Percentiles rank a stretch among this genome's conserved stretches.
These are phyloP conservation scores for Coemansia sp. DNA, from an alignment of 192 early-diverging fungal genomes.

Conservation along the genomic window DNA sequence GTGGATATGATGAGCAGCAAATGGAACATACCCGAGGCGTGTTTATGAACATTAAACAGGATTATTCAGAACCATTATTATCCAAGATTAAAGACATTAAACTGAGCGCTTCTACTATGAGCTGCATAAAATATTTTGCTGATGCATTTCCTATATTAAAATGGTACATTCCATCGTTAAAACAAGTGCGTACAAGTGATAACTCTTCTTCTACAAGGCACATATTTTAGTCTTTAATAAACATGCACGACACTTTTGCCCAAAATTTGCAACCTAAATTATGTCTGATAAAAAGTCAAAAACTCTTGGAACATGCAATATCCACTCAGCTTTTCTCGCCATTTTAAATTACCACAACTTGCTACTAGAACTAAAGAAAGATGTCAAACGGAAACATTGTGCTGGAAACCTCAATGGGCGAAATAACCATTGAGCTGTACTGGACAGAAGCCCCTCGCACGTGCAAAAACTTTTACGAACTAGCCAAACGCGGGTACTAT, in stretches of 20 bases:
- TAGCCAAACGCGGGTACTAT: constrained; percentile 81
- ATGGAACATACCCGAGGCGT: not conserved
- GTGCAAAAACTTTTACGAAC: constrained; percentile 85
- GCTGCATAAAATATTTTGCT: not conserved
- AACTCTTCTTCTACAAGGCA: no score
- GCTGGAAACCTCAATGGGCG: constrained; percentile 27
- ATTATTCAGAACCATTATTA: not conserved
- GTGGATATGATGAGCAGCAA: not conserved
- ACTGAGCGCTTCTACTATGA: not conserved
- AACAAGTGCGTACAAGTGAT: not conserved
- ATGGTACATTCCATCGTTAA: not conserved
- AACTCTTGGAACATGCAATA: not conserved
- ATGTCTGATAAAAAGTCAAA: not conserved
- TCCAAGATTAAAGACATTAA: not conserved
- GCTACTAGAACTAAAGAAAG: no score
- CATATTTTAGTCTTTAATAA: not conserved
- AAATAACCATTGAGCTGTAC: constrained; percentile 35
- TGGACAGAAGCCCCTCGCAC: constrained; percentile 69
- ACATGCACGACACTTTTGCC: not conserved
- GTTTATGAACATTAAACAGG: not conserved
- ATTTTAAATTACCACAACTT: no score
- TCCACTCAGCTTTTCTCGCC: no score
- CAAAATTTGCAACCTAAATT: not conserved
- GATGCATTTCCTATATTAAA: not conserved
- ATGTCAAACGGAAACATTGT: constrained; percentile 11